These are phyloP conservation scores for Talaromyces sp. DNA, from an alignment of 2,329 filamentous ascomycete genomes.

Conservation along the genomic window DNA sequence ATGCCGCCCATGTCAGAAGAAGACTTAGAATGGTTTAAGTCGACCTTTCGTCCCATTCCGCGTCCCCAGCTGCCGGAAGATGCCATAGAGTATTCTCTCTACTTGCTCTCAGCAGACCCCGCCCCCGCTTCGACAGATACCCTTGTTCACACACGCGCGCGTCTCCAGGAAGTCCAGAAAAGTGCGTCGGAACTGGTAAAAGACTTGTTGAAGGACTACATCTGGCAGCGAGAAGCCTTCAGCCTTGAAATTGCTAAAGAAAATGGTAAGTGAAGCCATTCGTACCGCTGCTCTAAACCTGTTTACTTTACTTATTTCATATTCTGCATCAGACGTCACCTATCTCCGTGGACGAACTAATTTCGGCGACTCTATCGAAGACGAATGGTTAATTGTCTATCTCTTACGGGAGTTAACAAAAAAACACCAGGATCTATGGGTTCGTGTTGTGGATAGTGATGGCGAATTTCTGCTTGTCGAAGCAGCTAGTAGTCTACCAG, in stretches of 20 bases:
- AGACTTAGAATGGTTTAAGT: conserved; percentile 63
- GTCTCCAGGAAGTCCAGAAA: conserved; percentile 70
- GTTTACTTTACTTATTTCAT: not conserved
- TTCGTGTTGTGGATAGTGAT: conserved; percentile 78
- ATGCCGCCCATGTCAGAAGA: conserved; percentile 50
- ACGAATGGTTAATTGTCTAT: conserved; percentile 96
- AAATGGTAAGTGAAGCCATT: conserved; percentile 48
- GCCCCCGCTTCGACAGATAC: conserved; percentile 54
- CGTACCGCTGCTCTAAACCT: not conserved
- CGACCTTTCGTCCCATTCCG: conserved; percentile 63
- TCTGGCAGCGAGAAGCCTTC: conserved; percentile 89
- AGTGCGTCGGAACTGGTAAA: conserved; percentile 62
- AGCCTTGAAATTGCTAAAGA: conserved; percentile 60
- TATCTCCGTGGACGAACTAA: conserved; percentile 74
- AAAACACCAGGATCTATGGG: conserved; percentile 71
- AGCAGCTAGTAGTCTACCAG: conserved; percentile 80
- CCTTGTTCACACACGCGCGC: conserved; percentile 50
- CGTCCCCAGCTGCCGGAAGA: conserved; percentile 71
- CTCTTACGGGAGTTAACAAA: conserved; percentile 77
- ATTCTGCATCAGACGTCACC: conserved; percentile 38
- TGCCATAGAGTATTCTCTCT: conserved; percentile 78
- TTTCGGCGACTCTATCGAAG: conserved; percentile 91
- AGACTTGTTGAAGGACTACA: conserved; percentile 73
- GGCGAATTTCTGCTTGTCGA: conserved; percentile 95
- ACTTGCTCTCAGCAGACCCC: conserved; percentile 61